Base-by-base conservation (phyloP, 179 eudicot genomes). In the Silene noctiflora region DNA sequence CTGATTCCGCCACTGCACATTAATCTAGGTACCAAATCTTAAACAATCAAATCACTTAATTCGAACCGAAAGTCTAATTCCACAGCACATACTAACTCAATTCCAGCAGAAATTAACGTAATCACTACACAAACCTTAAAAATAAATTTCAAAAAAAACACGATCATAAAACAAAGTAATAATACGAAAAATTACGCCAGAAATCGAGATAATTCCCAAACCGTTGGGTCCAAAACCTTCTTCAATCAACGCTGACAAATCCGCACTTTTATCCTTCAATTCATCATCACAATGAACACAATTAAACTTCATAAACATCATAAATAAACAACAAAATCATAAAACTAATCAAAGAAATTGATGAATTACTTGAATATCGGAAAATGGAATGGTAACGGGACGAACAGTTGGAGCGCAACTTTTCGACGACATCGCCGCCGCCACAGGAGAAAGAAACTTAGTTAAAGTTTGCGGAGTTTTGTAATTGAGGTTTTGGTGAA, bases 161-260 rank as follows among this genome's bases (percentile, higher is more conserved):
- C 4, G 8, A 55, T 55, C 59, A 55, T 55, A 55, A 63, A 22
- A 29, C 12, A 6, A 39, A 6, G n/a, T 66, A 12, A 14, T 10
- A 69, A 10, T 20, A 74, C 75, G 67, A 53, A 65, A 13, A 53
- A 67, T 75, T 89, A 91, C 98, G 75, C 81, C 76, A 76, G 98
- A 87, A 80, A 94, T 75, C 0, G 97, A 88, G 74, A 94, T 72
- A 74, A 94, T 92, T 27, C 98, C 98, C 48, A 92, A 87, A 29
- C 97, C 92, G 53, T 89, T 84, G 22, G 96, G 91, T 46, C 97
- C 98, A 75, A 92, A 94, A 64, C 96, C 98, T 76, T 88, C 84
- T 81, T 89, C 96, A 69, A 94, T 92, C 81, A 87, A 82, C 55
- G 81, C 76, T 10, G 92, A 90, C 68, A 94, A 85, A 82, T 92